Evolutionary conservation across 192 early-diverging fungal genomes (phyloP), one percentile per base, ranked within the genome.

Genomic region (Phycomyces nitens): DNA sequence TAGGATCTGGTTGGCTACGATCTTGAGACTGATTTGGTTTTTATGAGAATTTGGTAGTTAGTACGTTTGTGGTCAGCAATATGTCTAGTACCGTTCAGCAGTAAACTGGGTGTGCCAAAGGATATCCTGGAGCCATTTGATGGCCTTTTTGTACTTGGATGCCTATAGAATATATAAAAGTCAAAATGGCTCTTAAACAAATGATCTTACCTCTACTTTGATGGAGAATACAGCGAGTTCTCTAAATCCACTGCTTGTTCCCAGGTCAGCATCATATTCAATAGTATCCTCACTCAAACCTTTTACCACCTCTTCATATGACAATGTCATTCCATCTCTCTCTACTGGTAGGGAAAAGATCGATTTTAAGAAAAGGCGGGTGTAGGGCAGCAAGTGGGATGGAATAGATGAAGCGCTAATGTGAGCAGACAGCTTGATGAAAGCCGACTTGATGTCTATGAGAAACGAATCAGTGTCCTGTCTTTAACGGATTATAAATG

Each of bases 101-200:
- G 78, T 75, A 47, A 85, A 85, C 60, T 80, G 69, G 5, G 83
- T 81, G 60, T 82, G 53, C 81, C 79, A 85, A 22, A 82, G 58
- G 56, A 80, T 74, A 65, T 81, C 75, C 5, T 70, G 53, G 27
- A 85, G 56, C 80, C 80, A 85, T 59, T 78, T 60, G 64, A 84
- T 78, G 15, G 72, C 79, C 27, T 80, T 72, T 34, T 44, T 58
- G 59, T 82, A 84, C 59, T 84, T 84, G 18, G 72, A 51, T 38
- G 71, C 75, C 69, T 78, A 64, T 39, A 5, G 29, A 7, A 34
- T 34, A 34, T 34, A 34, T 62, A 75, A 60, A 69, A 75, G 38
- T 15, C 16, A 56, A 56, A 18, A 14, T 29, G 58, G 14, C 5
- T 41, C 39, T 16, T 22, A 9, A 29, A 61, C 24, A n/a, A 14